Conservation (phyloP, 352 stramenopile species). For the Phytophthora multivora region DNA sequence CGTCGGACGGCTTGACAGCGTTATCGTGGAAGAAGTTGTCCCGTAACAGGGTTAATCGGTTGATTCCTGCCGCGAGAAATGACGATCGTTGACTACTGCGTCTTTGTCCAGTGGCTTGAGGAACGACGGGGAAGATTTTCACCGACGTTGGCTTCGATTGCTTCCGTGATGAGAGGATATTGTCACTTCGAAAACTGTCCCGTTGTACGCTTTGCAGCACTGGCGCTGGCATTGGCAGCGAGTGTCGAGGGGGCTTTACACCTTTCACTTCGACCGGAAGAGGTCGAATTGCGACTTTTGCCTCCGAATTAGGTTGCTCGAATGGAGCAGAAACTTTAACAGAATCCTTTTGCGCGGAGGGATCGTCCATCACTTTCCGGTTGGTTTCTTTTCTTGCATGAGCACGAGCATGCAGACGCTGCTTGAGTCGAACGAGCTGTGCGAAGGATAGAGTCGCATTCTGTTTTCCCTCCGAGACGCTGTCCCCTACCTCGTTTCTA, state of each 20-base stretch:
- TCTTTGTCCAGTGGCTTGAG: neutral
- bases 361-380: neutral
- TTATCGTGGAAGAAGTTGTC: constrained; percentile 45
- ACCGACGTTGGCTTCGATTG: neutral
- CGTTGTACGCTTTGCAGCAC: neutral
- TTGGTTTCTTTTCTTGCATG: constrained; percentile 3
- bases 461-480: too few relatives aligned
- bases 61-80: constrained; percentile 24
- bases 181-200: constrained; percentile 19
- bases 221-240: constrained; percentile 2
- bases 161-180: constrained; percentile 6
- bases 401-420: constrained; percentile 12
- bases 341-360: neutral
- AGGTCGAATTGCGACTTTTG: neutral
- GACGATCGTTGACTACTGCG: constrained; percentile 15
- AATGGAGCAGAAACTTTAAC: neutral
- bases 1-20: constrained; percentile 33
- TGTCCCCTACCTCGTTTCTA: neutral
- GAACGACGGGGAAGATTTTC: constrained; percentile 23
- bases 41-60: constrained; percentile 33
- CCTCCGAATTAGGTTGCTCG: neutral
- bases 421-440: constrained; percentile 31
- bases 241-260: neutral
- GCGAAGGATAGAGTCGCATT: constrained; percentile 14
- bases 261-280: too few relatives aligned